Evolutionary conservation across 805 yeast species (phyloP).

Genomic region (Yamadazyma insecticola): DNA sequence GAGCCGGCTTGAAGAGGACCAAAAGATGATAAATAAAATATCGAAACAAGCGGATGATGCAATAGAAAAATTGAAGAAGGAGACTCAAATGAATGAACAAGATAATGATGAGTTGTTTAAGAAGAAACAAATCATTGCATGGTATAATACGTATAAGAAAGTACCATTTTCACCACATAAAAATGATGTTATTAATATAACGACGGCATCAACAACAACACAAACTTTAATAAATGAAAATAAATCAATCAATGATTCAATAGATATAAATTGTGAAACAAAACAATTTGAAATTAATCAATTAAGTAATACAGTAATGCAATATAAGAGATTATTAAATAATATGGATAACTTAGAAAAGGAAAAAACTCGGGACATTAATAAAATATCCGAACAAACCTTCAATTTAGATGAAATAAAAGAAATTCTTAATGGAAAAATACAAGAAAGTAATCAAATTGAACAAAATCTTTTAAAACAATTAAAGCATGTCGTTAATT

Average conservation of each 20-base stretch:
- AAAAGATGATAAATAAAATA: conserved; percentile 2
- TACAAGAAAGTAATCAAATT: too few relatives aligned
- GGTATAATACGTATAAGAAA: conserved; percentile 3
- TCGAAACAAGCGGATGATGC: conserved; percentile 5
- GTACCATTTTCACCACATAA: conserved; percentile 23
- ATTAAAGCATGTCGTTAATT: too few relatives aligned
- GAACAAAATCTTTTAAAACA: too few relatives aligned
- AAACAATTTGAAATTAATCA: conserved; percentile 1
- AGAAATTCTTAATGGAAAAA: too few relatives aligned
- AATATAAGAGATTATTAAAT: neutral
- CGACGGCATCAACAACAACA: conserved; percentile 13
- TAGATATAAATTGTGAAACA: conserved; percentile 1
- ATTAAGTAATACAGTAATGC: conserved; percentile 4
- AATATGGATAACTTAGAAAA: too few relatives aligned
- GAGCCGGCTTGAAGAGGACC: conserved; percentile 5
- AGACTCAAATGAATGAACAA: neutral
- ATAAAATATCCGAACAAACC: too few relatives aligned
- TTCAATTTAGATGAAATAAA: too few relatives aligned
- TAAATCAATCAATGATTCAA: conserved; percentile 2
- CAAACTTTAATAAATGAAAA: conserved; percentile 3
- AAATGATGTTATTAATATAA: conserved; percentile 24
- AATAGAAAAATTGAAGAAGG: conserved; percentile 2
- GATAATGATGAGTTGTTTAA: neutral
- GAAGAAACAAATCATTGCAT: conserved; percentile 3
- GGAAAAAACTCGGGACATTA: too few relatives aligned